Evolutionary conservation across 352 stramenopile genomes (phyloP).

Genomic region (Phytophthora nicotianae): DNA sequence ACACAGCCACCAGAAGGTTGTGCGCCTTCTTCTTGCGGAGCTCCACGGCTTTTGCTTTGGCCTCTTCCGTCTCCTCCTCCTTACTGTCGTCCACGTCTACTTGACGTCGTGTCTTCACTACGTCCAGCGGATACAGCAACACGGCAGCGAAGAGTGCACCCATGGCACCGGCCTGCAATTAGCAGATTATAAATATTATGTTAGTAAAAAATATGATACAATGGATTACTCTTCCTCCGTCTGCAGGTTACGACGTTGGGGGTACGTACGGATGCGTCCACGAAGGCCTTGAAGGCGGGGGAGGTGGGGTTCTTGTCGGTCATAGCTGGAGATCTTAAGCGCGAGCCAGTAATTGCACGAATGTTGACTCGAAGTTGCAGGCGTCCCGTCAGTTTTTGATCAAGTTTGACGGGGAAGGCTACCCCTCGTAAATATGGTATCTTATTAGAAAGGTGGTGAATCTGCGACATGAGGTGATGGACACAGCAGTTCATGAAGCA

Average conservation of each 20-base stretch:
- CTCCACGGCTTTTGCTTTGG: slow-evolving; percentile 29
- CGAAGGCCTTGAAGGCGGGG: slow-evolving; percentile 76
- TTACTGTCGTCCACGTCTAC: slow-evolving; percentile 49
- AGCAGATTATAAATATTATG: slow-evolving; percentile 11
- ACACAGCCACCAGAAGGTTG: slow-evolving; percentile 64
- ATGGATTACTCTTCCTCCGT: not conserved
- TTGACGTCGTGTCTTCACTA: slow-evolving; percentile 80
- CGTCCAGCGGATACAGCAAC: slow-evolving; percentile 76
- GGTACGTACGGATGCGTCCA: slow-evolving; percentile 69
- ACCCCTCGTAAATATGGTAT: not conserved
- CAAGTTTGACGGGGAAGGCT: not conserved
- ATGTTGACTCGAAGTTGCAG: slow-evolving; percentile 33
- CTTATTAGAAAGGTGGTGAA: not conserved
- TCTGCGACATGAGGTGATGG: slow-evolving; percentile 16
- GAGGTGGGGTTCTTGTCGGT: slow-evolving; percentile 34
- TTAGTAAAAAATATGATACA: not conserved
- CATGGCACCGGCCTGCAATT: slow-evolving; percentile 65
- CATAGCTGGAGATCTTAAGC: slow-evolving; percentile 34
- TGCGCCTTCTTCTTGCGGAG: slow-evolving; percentile 45
- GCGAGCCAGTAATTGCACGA: slow-evolving; percentile 31
- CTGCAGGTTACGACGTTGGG: not conserved
- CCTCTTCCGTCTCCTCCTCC: slow-evolving; percentile 20
- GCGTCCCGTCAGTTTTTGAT: slow-evolving; percentile 6
- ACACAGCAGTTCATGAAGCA: no score
- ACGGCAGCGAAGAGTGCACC: slow-evolving; percentile 78